Conservation (phyloP, 164 flowering plant species). For the Stephania japonica region DNA sequence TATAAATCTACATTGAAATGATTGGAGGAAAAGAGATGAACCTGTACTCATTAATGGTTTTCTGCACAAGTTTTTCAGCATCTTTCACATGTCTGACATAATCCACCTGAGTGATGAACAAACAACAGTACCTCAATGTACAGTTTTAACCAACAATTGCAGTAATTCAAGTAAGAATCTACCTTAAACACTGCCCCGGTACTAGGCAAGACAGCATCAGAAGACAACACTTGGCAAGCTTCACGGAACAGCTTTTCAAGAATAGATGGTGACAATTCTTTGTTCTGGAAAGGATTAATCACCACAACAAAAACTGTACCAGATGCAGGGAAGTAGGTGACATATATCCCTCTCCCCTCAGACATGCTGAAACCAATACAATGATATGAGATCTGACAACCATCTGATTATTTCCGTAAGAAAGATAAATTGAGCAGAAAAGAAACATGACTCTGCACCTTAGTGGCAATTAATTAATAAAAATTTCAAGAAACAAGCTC, state of each 20-base stretch:
- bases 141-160: neutral
- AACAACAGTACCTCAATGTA: constrained; percentile 6
- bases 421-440: neutral
- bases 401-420: neutral
- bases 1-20: no score
- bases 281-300: constrained; percentile 80
- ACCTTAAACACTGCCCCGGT: constrained; percentile 63
- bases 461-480: no score
- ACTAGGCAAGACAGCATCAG: constrained; percentile 34
- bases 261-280: constrained; percentile 59
- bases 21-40: constrained; percentile 12
- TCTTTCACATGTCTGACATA: constrained; percentile 68
- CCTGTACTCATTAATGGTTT: constrained; percentile 64
- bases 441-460: neutral
- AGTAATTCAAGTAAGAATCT: neutral
- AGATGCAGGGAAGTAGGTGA: constrained; percentile 62
- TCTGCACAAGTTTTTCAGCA: constrained; percentile 73
- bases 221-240: constrained; percentile 64
- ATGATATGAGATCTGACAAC: neutral
- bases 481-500: no score
- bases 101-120: constrained; percentile 50
- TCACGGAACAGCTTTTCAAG: constrained; percentile 78
- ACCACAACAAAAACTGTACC: constrained; percentile 53
- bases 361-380: constrained; percentile 48
- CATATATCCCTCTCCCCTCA: constrained; percentile 75